Evolutionary conservation across 768 basidiomycete genomes (phyloP).

Genomic region (Dentipellis fragilis): DNA sequence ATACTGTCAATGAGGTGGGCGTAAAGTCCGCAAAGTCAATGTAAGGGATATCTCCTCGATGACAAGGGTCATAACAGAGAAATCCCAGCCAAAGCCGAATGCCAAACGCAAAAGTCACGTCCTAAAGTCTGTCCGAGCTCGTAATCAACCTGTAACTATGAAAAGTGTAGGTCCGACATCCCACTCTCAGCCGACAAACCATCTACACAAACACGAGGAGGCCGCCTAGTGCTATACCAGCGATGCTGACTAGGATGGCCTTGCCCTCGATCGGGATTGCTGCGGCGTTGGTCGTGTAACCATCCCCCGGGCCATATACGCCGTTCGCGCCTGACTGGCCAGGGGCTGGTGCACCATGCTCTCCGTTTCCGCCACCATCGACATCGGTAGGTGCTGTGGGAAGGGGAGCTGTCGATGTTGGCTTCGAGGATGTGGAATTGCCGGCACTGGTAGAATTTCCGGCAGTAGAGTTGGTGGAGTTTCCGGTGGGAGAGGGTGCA

Average conservation of each 20-base stretch:
- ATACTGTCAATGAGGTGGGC: not conserved
- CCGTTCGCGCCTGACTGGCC: constrained; percentile 36
- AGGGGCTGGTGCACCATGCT: constrained; percentile 49
- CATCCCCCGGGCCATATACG: constrained; percentile 57
- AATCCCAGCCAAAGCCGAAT: too few relatives aligned
- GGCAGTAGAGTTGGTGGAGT: constrained; percentile 9
- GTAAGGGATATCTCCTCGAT: too few relatives aligned
- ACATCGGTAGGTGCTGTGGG: constrained; percentile 53
- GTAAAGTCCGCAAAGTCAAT: too few relatives aligned
- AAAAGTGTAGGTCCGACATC: not conserved
- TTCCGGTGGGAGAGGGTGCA: constrained; percentile 2
- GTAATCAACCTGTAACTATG: not conserved
- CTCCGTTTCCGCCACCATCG: constrained; percentile 36
- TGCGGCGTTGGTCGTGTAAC: constrained; percentile 45
- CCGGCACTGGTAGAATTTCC: constrained; percentile 15
- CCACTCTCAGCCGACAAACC: too few relatives aligned
- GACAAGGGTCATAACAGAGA: too few relatives aligned
- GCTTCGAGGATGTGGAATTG: constrained; percentile 17
- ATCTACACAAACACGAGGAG: too few relatives aligned
- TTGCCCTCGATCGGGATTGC: constrained; percentile 34
- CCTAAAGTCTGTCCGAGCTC: too few relatives aligned
- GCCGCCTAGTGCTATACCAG: constrained; percentile 26
- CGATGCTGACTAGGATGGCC: constrained; percentile 31
- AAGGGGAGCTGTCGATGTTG: constrained; percentile 33
- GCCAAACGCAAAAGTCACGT: too few relatives aligned